These are phyloP conservation scores for Scutellaria minor DNA, from an alignment of 257 asterid species.

Conservation along the genomic window DNA sequence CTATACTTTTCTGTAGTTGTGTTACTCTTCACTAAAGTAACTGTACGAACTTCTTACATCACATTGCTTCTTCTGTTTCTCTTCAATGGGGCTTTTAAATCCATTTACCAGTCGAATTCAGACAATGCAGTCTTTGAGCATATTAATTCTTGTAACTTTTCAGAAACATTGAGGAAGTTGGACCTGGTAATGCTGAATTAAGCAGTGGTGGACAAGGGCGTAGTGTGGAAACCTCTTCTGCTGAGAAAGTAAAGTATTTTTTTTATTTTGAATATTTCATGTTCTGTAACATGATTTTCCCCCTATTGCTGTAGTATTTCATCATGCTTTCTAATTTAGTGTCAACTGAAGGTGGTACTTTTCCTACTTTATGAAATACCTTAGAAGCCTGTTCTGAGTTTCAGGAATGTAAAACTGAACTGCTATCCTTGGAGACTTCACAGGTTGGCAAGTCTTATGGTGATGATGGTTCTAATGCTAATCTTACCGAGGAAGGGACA, in stretches of 20 bases:
- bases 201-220: conserved; percentile 54
- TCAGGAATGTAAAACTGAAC: conserved; percentile 59
- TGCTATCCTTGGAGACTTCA: conserved; percentile 49
- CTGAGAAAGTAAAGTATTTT: conserved; percentile 71
- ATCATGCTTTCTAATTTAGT: conserved; percentile 26
- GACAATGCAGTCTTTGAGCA: conserved; percentile 32
- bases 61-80: conserved; percentile 25
- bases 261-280: conserved; percentile 37
- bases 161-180: conserved; percentile 88
- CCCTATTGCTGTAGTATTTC: conserved; percentile 16
- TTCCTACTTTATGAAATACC: conserved; percentile 20
- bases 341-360: not conserved
- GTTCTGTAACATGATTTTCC: conserved; percentile 34
- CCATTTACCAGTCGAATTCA: conserved; percentile 18
- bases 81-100: conserved; percentile 19
- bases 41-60: conserved; percentile 13
- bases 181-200: conserved; percentile 53
- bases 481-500: conserved; percentile 48
- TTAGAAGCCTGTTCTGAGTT: conserved; percentile 37
- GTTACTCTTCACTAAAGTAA: conserved; percentile 15
- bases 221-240: conserved; percentile 53
- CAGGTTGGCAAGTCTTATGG: conserved; percentile 51
- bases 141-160: conserved; percentile 38
- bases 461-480: conserved; percentile 45
- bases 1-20: conserved; percentile 7